These are phyloP conservation scores for Amanita phalloides DNA, from an alignment of 768 basidiomycete species.

Conservation along the genomic window DNA sequence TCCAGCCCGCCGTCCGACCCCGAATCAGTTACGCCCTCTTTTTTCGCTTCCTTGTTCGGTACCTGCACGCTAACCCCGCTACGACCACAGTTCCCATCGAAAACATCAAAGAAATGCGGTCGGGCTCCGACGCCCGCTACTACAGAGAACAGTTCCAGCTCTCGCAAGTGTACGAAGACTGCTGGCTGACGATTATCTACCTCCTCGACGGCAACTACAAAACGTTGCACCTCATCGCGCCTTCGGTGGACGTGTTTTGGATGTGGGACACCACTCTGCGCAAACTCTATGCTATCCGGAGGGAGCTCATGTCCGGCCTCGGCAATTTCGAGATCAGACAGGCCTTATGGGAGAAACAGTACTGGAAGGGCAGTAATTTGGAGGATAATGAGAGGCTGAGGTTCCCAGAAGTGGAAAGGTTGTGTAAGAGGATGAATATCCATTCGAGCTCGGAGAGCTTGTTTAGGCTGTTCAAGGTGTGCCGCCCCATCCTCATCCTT, in stretches of 20 bases:
- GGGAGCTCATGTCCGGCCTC: constrained; percentile 58
- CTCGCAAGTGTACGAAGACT: constrained; percentile 46
- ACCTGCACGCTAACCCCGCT: background rate
- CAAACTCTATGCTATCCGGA: constrained; percentile 53
- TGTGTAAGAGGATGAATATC: constrained; percentile 65
- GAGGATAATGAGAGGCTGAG: constrained; percentile 50
- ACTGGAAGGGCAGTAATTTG: constrained; percentile 68
- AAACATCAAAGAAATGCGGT: constrained; percentile 78
- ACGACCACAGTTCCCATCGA: constrained; percentile 62
- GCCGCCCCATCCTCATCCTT: constrained; percentile 3
- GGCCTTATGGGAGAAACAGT: constrained; percentile 69
- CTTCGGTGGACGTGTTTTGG: constrained; percentile 33
- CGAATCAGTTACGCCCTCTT: background rate
- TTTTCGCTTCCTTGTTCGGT: background rate
- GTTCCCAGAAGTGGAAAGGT: constrained; percentile 60
- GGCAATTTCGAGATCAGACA: constrained; percentile 55
- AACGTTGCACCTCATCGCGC: constrained; percentile 76
- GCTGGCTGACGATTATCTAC: constrained; percentile 86
- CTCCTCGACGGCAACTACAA: constrained; percentile 71
- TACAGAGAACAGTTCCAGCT: constrained; percentile 64
- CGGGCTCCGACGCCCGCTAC: constrained; percentile 57
- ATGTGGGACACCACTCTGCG: constrained; percentile 54
- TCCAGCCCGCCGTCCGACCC: constrained; percentile 20
- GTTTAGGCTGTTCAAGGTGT: constrained; percentile 45
- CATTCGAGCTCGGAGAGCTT: constrained; percentile 45